Percentiles rank a stretch among this genome's conserved stretches.
Evolutionary conservation across 1,284 basidiomycete species (phyloP).

Genomic region (Moesziomyces parantarcticus): DNA sequence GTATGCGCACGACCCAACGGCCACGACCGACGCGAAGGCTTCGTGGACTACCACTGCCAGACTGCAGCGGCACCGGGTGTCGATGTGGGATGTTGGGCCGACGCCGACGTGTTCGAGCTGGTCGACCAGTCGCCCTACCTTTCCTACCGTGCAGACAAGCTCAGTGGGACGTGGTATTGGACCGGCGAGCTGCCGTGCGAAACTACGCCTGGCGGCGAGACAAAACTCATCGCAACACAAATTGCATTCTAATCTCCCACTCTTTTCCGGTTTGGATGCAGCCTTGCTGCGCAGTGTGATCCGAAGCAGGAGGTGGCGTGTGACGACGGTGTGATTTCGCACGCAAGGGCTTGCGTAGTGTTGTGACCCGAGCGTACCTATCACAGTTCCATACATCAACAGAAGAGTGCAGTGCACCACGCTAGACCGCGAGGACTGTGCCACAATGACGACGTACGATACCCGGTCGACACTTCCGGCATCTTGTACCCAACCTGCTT

Average conservation of each 20-base stretch:
- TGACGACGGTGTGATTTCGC: no score
- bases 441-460: no score
- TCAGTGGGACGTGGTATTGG: constrained; percentile 2
- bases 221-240: neutral
- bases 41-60: constrained; percentile 43
- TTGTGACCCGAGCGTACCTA: no score
- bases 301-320: no score
- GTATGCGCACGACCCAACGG: constrained; percentile 32
- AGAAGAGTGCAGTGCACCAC: no score
- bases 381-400: no score
- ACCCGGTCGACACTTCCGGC: no score
- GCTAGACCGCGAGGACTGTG: no score
- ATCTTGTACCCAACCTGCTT: no score
- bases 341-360: no score
- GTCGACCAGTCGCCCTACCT: constrained; percentile 21
- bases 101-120: constrained; percentile 37
- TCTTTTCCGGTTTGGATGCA: no score
- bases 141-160: neutral
- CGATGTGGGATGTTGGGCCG: constrained; percentile 37
- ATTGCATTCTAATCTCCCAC: neutral
- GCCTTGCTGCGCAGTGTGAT: no score
- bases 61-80: neutral
- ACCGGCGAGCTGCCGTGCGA: constrained; percentile 6
- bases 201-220: neutral
- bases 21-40: constrained; percentile 40